A percentile compares a stretch with the other conserved stretches of the same genome.
Conservation (phyloP, 1,284 basidiomycete species). For the Pseudozyma tsukubaensis region DNA sequence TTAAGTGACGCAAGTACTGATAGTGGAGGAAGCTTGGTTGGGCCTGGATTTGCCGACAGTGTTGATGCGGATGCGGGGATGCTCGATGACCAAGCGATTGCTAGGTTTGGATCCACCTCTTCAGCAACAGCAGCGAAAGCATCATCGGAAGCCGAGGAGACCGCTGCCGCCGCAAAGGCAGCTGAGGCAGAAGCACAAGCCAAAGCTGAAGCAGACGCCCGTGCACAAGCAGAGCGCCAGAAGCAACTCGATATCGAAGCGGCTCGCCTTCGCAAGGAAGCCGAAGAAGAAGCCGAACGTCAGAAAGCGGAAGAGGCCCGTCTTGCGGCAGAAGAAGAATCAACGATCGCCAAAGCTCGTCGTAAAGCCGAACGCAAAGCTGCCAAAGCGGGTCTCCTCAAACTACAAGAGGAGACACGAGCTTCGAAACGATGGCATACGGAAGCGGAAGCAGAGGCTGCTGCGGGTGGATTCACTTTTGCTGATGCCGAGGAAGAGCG, state of each 20-base stretch:
- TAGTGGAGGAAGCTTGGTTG: slow-evolving; percentile 24
- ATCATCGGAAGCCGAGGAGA: neutral
- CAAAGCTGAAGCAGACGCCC: slow-evolving; percentile 10
- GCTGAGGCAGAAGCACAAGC: slow-evolving; percentile 11
- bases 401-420: slow-evolving; percentile 41
- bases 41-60: slow-evolving; percentile 32
- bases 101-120: slow-evolving; percentile 24
- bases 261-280: slow-evolving; percentile 22
- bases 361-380: slow-evolving; percentile 55
- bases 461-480: slow-evolving; percentile 55
- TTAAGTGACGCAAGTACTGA: slow-evolving; percentile 41
- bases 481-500: slow-evolving; percentile 27
- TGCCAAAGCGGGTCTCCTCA: slow-evolving; percentile 53
- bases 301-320: slow-evolving; percentile 47
- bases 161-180: slow-evolving; percentile 5
- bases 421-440: slow-evolving; percentile 34
- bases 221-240: slow-evolving; percentile 23
- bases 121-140: neutral
- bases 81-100: slow-evolving; percentile 52
- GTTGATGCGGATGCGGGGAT: slow-evolving; percentile 58
- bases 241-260: slow-evolving; percentile 28
- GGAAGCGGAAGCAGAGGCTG: slow-evolving; percentile 61
- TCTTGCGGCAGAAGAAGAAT: slow-evolving; percentile 54
- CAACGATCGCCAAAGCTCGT: slow-evolving; percentile 58
- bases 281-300: slow-evolving; percentile 35